Evolutionary conservation across 495 filamentous ascomycete species (phyloP), one percentile per base, ranked within the genome.

Genomic region (Aspergillus wentii): DNA sequence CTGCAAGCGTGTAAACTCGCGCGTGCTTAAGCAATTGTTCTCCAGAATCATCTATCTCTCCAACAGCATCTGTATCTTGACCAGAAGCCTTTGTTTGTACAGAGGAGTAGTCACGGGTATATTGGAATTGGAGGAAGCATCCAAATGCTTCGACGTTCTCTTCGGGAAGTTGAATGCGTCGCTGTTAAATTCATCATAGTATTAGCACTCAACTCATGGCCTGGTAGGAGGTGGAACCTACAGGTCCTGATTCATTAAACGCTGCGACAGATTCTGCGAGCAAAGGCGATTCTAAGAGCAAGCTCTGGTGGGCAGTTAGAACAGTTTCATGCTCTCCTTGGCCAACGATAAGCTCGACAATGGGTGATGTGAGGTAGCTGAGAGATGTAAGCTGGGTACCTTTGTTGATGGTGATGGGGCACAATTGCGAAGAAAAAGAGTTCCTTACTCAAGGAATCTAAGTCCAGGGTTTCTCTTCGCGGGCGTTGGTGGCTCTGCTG

Each of bases 101-200:
- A 3, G 86, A 83, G 57, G 86, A 88, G 72, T 95, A 95, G 57
- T 97, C 86, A 58, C 78, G 78, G 1, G 86, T 94, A 64, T 97
- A 97, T 20, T 94, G 78, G 63, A 83, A 97, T 66, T 95, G 84
- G 49, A 97, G 78, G 52, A 94, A 88, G 63, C 80, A 89, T 21
- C 86, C 80, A 40, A 90, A 82, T 22, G 90, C 86, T 43, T 89
- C 85, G 18, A 92, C 62, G 48, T 91, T 76, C 44, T 88, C 83
- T 44, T 72, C 66, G 0, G 72, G 56, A 22, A 95, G 81, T 25
- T 81, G 62, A 47, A 95, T 80, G 35, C 75, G 68, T 37, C 79
- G 80, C 57, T 78, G 44, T 65, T 8, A 29, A 41, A 11, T 17
- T 1, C 33, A 21, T 23, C 5, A 15, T 27, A 21, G 46, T 34